Percentiles rank a stretch among this genome's conserved stretches.
Conservation (phyloP, 441 rosid species). For the Syzygium malaccense region DNA sequence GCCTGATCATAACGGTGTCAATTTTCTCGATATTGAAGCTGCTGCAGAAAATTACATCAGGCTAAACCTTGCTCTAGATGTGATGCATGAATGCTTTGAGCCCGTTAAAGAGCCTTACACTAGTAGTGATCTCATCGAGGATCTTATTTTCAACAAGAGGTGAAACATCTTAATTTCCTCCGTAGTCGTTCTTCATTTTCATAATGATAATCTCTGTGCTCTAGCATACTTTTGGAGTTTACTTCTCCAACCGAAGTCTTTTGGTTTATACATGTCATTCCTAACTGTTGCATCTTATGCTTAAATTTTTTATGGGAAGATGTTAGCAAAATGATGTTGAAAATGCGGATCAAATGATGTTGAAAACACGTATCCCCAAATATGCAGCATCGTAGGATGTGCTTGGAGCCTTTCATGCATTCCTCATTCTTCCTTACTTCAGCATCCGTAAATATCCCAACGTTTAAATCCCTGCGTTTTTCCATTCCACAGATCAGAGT, state of each 20-base stretch:
- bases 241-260: not conserved
- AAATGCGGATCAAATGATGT: not conserved
- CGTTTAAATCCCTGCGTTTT: not conserved
- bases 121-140: constrained; percentile 35
- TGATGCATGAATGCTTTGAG: constrained; percentile 50
- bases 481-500: constrained; percentile 44
- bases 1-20: not conserved
- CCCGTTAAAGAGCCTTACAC: constrained; percentile 21
- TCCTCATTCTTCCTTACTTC: not conserved
- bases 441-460: not conserved
- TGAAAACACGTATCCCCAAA: not conserved
- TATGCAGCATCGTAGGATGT: not conserved
- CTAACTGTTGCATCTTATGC: not conserved
- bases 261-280: not conserved
- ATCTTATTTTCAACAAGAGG: constrained; percentile 22
- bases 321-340: not conserved
- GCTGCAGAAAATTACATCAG: constrained; percentile 18
- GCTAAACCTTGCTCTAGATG: constrained; percentile 29
- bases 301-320: not conserved
- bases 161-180: not conserved
- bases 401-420: not conserved
- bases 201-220: not conserved
- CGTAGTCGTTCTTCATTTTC: not conserved
- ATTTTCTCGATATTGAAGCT: not conserved
- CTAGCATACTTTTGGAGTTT: not conserved